Conservation (phyloP, 305 asterid genomes). For the Galium porrigens region DNA sequence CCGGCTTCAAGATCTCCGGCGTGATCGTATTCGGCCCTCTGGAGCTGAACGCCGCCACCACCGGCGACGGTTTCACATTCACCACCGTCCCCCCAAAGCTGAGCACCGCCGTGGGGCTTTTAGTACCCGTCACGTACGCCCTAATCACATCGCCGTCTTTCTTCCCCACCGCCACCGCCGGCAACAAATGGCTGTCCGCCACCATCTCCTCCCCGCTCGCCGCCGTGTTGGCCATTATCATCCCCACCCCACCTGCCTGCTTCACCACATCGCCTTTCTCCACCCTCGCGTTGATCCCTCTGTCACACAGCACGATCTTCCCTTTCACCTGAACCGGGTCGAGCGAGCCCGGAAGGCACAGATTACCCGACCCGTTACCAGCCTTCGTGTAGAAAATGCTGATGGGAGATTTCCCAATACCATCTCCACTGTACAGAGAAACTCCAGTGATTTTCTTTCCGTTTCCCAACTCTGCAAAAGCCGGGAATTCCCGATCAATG, state of each 20-base stretch:
- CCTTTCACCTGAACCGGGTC: constrained; percentile 24
- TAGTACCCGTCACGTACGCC: constrained; percentile 17
- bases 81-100: constrained; percentile 36
- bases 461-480: constrained; percentile 41
- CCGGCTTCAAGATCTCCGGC: constrained; percentile 38
- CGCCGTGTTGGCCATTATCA: constrained; percentile 41
- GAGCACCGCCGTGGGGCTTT: constrained; percentile 28
- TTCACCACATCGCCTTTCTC: constrained; percentile 37
- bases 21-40: constrained; percentile 37
- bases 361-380: constrained; percentile 15
- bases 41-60: constrained; percentile 38
- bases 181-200: constrained; percentile 38
- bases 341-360: constrained; percentile 33
- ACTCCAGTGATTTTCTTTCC: constrained; percentile 37
- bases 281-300: constrained; percentile 33
- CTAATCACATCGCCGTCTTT: constrained; percentile 24
- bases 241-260: constrained; percentile 37
- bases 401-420: constrained; percentile 21
- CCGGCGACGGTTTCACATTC: constrained; percentile 40
- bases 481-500: constrained; percentile 65
- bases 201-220: constrained; percentile 39
- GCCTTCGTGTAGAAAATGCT: constrained; percentile 21
- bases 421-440: constrained; percentile 33
- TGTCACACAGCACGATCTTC: constrained; percentile 35
- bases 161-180: constrained; percentile 32